These are phyloP conservation scores for Cladophialophora bantiana DNA, from an alignment of 2,329 filamentous ascomycete species.

Conservation along the genomic window DNA sequence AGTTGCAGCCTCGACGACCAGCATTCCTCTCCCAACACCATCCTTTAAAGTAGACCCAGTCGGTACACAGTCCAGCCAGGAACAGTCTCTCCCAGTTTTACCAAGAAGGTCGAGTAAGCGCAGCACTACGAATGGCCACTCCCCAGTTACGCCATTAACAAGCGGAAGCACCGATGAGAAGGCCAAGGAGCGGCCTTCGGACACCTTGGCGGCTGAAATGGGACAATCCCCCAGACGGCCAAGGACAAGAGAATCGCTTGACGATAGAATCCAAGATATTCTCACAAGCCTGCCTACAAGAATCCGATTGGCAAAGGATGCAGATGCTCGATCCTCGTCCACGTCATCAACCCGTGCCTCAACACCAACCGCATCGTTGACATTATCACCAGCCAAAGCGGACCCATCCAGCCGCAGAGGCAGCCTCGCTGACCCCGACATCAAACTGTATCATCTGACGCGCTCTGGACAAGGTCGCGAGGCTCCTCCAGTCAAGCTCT, in stretches of 20 bases:
- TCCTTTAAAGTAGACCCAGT: constrained; percentile 34
- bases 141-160: constrained; percentile 28
- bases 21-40: constrained; percentile 30
- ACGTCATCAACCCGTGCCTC: constrained; percentile 55
- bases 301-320: constrained; percentile 69
- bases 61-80: constrained; percentile 16
- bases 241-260: constrained; percentile 62
- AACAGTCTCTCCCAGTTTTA: constrained; percentile 25
- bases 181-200: not conserved
- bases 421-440: constrained; percentile 69
- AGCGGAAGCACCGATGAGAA: constrained; percentile 29
- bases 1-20: constrained; percentile 15
- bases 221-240: constrained; percentile 11
- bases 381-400: constrained; percentile 65
- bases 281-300: constrained; percentile 78
- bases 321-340: constrained; percentile 45
- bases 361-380: constrained; percentile 71
- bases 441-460: constrained; percentile 90
- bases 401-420: constrained; percentile 49
- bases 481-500: constrained; percentile 82
- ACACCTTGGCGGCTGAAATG: not conserved
- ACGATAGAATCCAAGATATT: constrained; percentile 80
- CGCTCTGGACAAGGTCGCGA: constrained; percentile 68
- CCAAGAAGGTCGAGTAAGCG: constrained; percentile 43
- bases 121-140: constrained; percentile 26